Evolutionary conservation across 1,139 yeast genomes (phyloP).

Genomic region (Candida sanyaensis): DNA sequence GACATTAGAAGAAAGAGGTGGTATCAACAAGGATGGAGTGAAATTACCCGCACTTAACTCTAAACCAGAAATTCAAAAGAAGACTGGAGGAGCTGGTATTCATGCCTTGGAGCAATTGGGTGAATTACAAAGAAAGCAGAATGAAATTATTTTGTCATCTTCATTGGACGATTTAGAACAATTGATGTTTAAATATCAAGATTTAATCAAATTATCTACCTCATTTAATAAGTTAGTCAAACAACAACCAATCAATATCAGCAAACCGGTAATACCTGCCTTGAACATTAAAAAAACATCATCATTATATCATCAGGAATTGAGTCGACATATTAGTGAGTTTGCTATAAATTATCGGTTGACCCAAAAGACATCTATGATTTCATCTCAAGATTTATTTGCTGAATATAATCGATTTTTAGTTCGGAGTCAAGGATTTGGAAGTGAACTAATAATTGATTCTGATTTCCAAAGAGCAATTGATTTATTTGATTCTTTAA

Average conservation of each 20-base stretch:
- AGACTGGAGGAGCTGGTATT: conserved; percentile 47
- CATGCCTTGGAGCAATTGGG: conserved; percentile 68
- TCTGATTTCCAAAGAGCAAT: conserved; percentile 34
- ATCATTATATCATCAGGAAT: conserved; percentile 36
- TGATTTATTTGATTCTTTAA: conserved; percentile 29
- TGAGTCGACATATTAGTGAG: conserved; percentile 53
- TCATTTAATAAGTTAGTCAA: conserved; percentile 29
- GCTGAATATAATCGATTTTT: conserved; percentile 45
- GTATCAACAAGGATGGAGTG: conserved; percentile 41
- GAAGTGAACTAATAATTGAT: conserved; percentile 35
- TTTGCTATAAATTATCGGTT: conserved; percentile 40
- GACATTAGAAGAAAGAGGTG: conserved; percentile 33
- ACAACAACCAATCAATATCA: conserved; percentile 11
- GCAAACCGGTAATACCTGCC: conserved; percentile 25
- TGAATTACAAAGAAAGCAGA: conserved; percentile 57
- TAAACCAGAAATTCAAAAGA: conserved; percentile 10
- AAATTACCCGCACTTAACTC: conserved; percentile 17
- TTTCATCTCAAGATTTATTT: conserved; percentile 44
- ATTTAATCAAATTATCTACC: conserved; percentile 59
- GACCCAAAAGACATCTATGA: conserved; percentile 36
- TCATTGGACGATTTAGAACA: conserved; percentile 80
- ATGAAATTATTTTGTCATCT: conserved; percentile 62
- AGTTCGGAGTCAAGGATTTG: conserved; percentile 42
- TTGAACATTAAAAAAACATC: conserved; percentile 33
- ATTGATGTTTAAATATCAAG: conserved; percentile 75